Evolutionary conservation across 805 yeast genomes (phyloP).

Genomic region (Candida sonorensis): DNA sequence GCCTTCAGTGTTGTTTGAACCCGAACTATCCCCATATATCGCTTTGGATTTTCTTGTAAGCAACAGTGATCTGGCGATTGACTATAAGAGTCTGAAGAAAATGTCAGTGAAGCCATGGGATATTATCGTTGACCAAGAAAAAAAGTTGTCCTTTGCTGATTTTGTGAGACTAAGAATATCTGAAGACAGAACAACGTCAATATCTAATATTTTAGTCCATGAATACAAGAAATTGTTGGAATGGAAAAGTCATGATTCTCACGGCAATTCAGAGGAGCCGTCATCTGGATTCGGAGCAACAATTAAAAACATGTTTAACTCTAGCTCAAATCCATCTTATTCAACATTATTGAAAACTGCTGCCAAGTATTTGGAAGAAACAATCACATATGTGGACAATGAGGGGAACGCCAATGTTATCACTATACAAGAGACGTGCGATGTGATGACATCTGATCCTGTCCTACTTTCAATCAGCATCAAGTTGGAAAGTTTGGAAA

Average conservation of each 20-base stretch:
- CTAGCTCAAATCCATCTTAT: conserved; percentile 23
- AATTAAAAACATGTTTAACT: conserved; percentile 19
- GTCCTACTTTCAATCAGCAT: conserved; percentile 53
- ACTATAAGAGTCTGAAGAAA: conserved; percentile 42
- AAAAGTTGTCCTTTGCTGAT: conserved; percentile 49
- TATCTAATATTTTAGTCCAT: conserved; percentile 32
- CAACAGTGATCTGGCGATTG: conserved; percentile 59
- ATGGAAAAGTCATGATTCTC: conserved; percentile 20
- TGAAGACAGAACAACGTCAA: conserved; percentile 31
- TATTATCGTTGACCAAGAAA: conserved; percentile 36
- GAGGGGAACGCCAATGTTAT: conserved; percentile 39
- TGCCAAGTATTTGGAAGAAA: conserved; percentile 51
- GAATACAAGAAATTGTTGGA: conserved; percentile 30
- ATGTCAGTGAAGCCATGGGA: conserved; percentile 61
- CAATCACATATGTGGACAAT: conserved; percentile 49
- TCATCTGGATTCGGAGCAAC: conserved; percentile 14
- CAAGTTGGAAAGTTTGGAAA: conserved; percentile 57
- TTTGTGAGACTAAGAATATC: conserved; percentile 48
- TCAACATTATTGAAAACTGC: conserved; percentile 31
- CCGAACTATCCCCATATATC: conserved; percentile 39
- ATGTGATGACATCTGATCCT: conserved; percentile 64
- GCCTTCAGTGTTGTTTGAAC: conserved; percentile 32
- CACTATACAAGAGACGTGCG: conserved; percentile 50
- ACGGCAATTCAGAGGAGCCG: conserved; percentile 4
- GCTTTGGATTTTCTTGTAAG: conserved; percentile 52